phyloP scores from a whole-genome alignment of 2,329 filamentous ascomycete genomes.

The Chaetomiaceae sp. region DNA sequence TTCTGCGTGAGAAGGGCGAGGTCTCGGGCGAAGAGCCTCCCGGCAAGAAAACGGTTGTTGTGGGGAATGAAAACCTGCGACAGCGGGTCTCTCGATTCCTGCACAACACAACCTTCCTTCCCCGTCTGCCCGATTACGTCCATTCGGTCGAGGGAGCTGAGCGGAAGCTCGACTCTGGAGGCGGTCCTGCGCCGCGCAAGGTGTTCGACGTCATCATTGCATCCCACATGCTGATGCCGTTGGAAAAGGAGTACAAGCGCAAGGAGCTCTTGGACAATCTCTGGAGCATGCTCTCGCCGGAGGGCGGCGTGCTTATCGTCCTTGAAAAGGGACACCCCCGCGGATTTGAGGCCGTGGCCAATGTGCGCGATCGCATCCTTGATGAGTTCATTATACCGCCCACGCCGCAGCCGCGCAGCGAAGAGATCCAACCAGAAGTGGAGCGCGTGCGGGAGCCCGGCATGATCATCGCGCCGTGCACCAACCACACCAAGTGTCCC shows the following conservation, averaged over 20 bases:
- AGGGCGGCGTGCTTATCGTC: constrained; percentile 81
- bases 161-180: constrained; percentile 53
- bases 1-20: constrained; percentile 52
- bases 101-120: constrained; percentile 86
- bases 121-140: constrained; percentile 82
- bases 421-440: constrained; percentile 40
- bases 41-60: constrained; percentile 76
- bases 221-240: constrained; percentile 72
- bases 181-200: constrained; percentile 59
- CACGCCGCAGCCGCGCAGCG: constrained; percentile 35
- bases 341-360: constrained; percentile 88
- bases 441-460: constrained; percentile 52
- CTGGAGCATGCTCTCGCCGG: constrained; percentile 78
- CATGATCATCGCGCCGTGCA: constrained; percentile 72
- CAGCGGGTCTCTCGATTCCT: constrained; percentile 72
- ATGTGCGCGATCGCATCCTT: constrained; percentile 74
- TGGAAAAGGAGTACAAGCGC: constrained; percentile 71
- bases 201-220: constrained; percentile 87
- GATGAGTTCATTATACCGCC: constrained; percentile 69
- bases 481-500: constrained; percentile 81
- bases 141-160: constrained; percentile 58
- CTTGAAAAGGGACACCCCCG: constrained; percentile 88
- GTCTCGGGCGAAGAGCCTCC: constrained; percentile 45
- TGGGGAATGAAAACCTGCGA: constrained; percentile 70
- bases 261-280: constrained; percentile 80